Conservation (phyloP, 192 early-diverging fungal genomes). For the Dispira parvispora region DNA sequence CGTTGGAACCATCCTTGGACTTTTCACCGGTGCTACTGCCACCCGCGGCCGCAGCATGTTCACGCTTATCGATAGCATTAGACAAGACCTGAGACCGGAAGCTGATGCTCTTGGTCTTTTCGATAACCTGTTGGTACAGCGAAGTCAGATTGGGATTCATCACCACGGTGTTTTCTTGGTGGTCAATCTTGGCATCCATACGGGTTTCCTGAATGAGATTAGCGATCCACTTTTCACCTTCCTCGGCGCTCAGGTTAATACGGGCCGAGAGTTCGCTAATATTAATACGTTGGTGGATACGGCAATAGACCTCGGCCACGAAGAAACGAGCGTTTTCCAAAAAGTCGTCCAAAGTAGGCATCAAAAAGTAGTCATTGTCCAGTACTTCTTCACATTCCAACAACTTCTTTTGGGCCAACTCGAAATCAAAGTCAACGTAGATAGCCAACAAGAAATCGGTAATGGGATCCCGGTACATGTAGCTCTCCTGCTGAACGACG, state of each 20-base stretch:
- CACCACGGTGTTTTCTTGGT: conserved; percentile 82
- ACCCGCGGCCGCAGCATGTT: conserved; percentile 12
- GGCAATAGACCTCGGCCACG: conserved; percentile 93
- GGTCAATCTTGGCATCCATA: conserved; percentile 96
- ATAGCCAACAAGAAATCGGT: conserved; percentile 87
- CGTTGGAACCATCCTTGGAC: background rate
- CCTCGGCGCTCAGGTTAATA: conserved; percentile 71
- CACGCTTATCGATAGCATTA: conserved; percentile 81
- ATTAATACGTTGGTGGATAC: conserved; percentile 93
- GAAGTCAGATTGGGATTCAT: conserved; percentile 80
- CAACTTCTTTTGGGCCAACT: conserved; percentile 71
- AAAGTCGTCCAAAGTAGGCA: conserved; percentile 76
- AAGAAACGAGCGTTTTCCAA: conserved; percentile 86
- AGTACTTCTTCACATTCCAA: conserved; percentile 79
- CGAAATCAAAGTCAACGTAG: conserved; percentile 91
- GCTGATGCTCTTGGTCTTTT: conserved; percentile 77
- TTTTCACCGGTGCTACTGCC: background rate
- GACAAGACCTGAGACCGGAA: conserved; percentile 83
- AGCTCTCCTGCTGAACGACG: conserved; percentile 56
- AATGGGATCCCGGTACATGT: conserved; percentile 77
- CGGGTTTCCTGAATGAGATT: conserved; percentile 90
- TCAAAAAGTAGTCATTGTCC: conserved; percentile 82
- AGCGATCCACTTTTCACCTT: conserved; percentile 96
- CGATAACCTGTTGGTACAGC: conserved; percentile 90
- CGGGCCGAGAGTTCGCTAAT: conserved; percentile 68